Evolutionary conservation across 2,329 filamentous ascomycete species (phyloP).

Genomic region (Pseudovirgaria hyperparasitica): DNA sequence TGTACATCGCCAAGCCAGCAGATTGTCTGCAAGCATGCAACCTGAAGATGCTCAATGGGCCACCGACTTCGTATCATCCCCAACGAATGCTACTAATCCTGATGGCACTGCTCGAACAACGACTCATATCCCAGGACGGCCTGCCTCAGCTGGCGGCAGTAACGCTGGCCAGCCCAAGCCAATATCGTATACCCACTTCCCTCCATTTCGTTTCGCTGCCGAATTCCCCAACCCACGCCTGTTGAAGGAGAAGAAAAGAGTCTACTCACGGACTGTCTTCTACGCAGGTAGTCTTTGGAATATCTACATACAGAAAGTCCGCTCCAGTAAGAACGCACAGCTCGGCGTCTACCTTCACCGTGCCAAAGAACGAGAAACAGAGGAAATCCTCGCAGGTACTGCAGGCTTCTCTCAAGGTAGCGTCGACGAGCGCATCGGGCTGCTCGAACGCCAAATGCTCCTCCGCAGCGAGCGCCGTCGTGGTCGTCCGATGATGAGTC

Average conservation of each 20-base stretch:
- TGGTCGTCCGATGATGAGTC: constrained; percentile 12
- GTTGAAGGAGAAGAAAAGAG: constrained; percentile 45
- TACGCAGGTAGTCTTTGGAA: constrained; percentile 49
- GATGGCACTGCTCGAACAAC: constrained; percentile 12
- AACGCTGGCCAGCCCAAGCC: constrained; percentile 24
- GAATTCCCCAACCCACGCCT: constrained; percentile 44
- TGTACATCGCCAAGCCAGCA: constrained; percentile 31
- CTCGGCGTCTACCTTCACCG: constrained; percentile 47
- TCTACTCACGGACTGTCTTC: constrained; percentile 46
- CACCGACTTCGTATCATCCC: constrained; percentile 39
- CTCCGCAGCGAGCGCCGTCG: constrained; percentile 26
- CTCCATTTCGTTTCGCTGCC: constrained; percentile 45
- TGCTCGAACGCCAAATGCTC: constrained; percentile 40
- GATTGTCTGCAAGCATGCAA: constrained; percentile 38
- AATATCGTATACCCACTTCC: constrained; percentile 39
- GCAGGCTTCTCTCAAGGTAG: constrained; percentile 27
- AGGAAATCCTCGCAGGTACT: constrained; percentile 26
- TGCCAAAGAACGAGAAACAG: constrained; percentile 41
- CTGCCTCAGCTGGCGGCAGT: constrained; percentile 21
- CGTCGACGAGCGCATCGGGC: constrained; percentile 41
- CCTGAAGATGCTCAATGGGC: constrained; percentile 44
- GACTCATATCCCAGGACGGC: constrained; percentile 15
- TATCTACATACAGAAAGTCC: constrained; percentile 49
- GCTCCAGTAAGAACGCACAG: constrained; percentile 41
- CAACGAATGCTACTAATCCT: constrained; percentile 24